Evolutionary conservation across 805 yeast species (phyloP).

Genomic region (Candida gorgasii): DNA sequence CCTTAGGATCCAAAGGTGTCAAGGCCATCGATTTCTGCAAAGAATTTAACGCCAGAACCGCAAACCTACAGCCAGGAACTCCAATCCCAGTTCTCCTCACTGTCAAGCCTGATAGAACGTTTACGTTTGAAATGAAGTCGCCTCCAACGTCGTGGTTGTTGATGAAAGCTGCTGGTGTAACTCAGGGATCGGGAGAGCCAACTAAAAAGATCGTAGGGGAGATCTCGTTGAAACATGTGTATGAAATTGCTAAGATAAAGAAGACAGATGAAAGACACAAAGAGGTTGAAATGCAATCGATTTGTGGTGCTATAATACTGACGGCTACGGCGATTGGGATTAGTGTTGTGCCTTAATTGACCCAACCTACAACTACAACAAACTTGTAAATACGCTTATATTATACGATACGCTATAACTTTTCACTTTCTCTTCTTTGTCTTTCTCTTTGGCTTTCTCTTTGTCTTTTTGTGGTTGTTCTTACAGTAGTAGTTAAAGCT

Average conservation of each 20-base stretch:
- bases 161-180: constrained; percentile 75
- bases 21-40: constrained; percentile 98
- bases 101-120: constrained; percentile 90
- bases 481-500: too few species aligned
- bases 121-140: constrained; percentile 80
- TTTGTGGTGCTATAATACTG: constrained; percentile 79
- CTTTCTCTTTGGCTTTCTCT: too few species aligned
- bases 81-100: constrained; percentile 87
- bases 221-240: constrained; percentile 80
- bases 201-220: constrained; percentile 65
- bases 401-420: too few species aligned
- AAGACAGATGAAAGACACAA: constrained; percentile 81
- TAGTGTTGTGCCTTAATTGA: constrained; percentile 70
- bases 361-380: too few species aligned
- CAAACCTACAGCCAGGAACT: constrained; percentile 77
- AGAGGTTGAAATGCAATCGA: constrained; percentile 65
- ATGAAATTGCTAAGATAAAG: constrained; percentile 93
- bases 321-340: constrained; percentile 92
- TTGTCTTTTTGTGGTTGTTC: too few species aligned
- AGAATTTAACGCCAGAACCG: constrained; percentile 96
- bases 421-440: too few species aligned
- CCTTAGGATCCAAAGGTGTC: constrained; percentile 96
- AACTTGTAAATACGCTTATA: too few species aligned
- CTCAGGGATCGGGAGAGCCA: constrained; percentile 74
- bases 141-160: constrained; percentile 91